Evolutionary conservation across 306 rosid species (phyloP), one percentile per base, ranked within the genome.

Genomic region (Inga laurina): DNA sequence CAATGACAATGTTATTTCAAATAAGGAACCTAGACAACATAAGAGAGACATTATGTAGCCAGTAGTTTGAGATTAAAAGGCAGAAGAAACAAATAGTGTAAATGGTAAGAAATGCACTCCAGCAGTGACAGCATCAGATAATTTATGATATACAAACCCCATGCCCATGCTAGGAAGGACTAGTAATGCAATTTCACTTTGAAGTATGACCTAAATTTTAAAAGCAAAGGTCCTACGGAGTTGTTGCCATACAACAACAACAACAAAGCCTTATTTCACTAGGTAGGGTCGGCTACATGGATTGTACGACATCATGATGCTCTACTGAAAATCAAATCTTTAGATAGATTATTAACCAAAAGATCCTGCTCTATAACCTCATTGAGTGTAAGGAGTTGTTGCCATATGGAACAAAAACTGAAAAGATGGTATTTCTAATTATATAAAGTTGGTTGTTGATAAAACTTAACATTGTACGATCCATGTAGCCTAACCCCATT

Each of bases 1-100:
- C 43, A 77, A 35, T 77, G 51, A 85, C 78, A 80, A 73, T 54
- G 74, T 79, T 45, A 79, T 79, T 70, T 82, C 45, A 54, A 72
- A 64, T 59, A 76, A 22, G 82, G 79, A 57, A 74, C 52, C 24
- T 32, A 24, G 67, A 84, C 68, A 83, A 74, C 64, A 83, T 59
- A 67, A 67, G 16, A n/a, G 59, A 77, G 76, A 32, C 9, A 0
- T 41, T 32, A 62, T 51, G 79, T 56, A 83, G 45, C 44, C 68
- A 68, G 35, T 37, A 69, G 70, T 22, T 76, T 71, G 24, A 72
- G 11, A 37, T 64, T 65, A 71, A 72, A 46, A 10, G 41, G 66
- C 52, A 48, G 9, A 69, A 73, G 37, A 80, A 76, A 24, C 52
- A 80, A 75, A n/a, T 45, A 52, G 52, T 44, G 74, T 65, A 44